Evolutionary conservation across 352 stramenopile species (phyloP).

Genomic region (Phytopythium helicoides): DNA sequence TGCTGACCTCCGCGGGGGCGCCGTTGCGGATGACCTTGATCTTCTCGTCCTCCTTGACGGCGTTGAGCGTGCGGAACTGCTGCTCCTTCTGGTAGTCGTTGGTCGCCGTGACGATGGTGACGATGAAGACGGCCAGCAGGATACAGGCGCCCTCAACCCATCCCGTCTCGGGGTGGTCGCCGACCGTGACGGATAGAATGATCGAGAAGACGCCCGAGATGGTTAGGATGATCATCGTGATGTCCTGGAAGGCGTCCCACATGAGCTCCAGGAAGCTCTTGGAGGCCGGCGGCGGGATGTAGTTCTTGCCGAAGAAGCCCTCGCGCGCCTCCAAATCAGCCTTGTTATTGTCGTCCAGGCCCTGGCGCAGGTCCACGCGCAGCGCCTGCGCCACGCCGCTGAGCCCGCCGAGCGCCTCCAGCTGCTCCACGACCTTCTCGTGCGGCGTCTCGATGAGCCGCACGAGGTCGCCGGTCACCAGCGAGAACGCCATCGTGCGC

Average conservation of each 20-base stretch:
- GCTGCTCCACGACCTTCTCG: constrained; percentile 43
- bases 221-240: constrained; percentile 89
- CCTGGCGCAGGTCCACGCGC: constrained; percentile 38
- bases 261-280: constrained; percentile 80
- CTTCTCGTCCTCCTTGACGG: constrained; percentile 71
- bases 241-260: constrained; percentile 89
- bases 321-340: constrained; percentile 38
- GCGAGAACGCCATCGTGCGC: constrained; percentile 26
- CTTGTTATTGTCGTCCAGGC: constrained; percentile 40
- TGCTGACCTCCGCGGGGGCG: constrained; percentile 48
- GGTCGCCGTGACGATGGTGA: constrained; percentile 81
- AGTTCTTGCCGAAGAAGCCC: constrained; percentile 59
- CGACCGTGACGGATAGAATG: constrained; percentile 52
- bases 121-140: constrained; percentile 84
- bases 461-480: constrained; percentile 57
- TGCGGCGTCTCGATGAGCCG: constrained; percentile 62
- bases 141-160: constrained; percentile 92
- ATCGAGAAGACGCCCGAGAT: constrained; percentile 82
- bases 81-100: constrained; percentile 92
- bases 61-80: constrained; percentile 85
- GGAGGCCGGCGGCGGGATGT: constrained; percentile 44
- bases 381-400: constrained; percentile 46
- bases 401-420: constrained; percentile 42
- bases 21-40: constrained; percentile 79
- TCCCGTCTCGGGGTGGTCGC: constrained; percentile 47